Evolutionary conservation across 1,139 yeast species (phyloP), one percentile per base, ranked within the genome.

Genomic region (Magnusiomyces fungicola): DNA sequence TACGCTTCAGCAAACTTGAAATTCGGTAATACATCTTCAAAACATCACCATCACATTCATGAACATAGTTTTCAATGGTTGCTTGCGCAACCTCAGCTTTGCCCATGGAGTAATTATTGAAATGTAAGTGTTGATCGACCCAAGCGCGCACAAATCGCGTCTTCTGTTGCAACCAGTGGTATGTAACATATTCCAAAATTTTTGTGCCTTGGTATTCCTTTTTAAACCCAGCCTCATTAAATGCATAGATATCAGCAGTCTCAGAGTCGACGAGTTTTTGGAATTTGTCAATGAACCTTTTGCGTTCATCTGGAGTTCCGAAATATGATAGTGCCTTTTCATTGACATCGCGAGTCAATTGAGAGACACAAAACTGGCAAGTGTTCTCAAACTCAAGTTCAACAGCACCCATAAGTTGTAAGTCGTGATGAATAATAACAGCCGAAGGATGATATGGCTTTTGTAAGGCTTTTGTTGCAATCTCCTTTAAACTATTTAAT

Each of bases 81-180:
- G 51, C 36, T 38, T 50, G 53, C 3, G 53, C 49, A 23, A 43
- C n/a, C 25, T 48, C 53, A 3, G 53, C 53, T 32, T 48, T 48
- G 6, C 51, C 51, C 51, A 50, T 48, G 24, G 51, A 45, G 18
- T 50, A 50, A 37, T 50, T 50, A 49, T 50, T 50, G 40, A 50
- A 50, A 25, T 50, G 50, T 32, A 48, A 30, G 36, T 50, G 53
- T 19, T 50, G 50, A 18, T 50, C 53, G 9, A 44, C 53, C 50
- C 51, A 50, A 3, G 51, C 53, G 9, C 53, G 51, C 21, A 50
- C 53, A 48, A 50, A 50, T 32, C 47, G 45, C 4, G 51, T 50
- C 41, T 50, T 50, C 25, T 50, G 49, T n/a, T 36, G 36, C 10
- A 50, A 40, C 53, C 53, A 50, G 43, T 48, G 45, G 29, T 48